phyloP scores from a whole-genome alignment of 306 rosid species.

The Sophora flavescens region DNA sequence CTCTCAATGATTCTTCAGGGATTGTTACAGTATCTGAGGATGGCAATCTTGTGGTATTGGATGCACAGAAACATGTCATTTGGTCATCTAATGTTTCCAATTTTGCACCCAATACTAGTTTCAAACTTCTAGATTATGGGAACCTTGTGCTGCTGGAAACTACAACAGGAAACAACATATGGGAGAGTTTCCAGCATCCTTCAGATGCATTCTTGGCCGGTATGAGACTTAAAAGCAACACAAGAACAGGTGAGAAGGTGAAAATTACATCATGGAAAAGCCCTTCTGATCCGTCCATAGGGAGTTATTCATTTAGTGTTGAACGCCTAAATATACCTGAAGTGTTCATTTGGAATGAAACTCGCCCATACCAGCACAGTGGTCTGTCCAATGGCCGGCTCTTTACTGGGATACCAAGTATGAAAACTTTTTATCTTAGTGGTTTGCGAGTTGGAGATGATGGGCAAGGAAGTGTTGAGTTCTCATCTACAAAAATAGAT shows the following conservation, averaged over 20 bases:
- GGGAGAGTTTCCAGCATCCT: conserved; percentile 59
- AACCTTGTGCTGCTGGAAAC: conserved; percentile 53
- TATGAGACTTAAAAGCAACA: conserved; percentile 31
- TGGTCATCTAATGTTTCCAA: conserved; percentile 60
- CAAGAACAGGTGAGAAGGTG: conserved; percentile 26
- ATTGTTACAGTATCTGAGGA: conserved; percentile 31
- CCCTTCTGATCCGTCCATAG: conserved; percentile 49
- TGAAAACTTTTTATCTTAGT: conserved; percentile 10
- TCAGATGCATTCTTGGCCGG: conserved; percentile 27
- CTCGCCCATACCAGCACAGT: conserved; percentile 37
- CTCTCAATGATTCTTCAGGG: conserved; percentile 45
- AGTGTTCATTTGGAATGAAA: conserved; percentile 40
- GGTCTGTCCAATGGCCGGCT: conserved; percentile 12
- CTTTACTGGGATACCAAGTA: neutral
- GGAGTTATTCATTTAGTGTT: conserved; percentile 35
- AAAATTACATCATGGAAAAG: conserved; percentile 45
- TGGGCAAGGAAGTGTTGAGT: neutral
- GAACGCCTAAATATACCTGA: neutral
- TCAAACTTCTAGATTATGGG: conserved; percentile 44
- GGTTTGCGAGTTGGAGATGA: neutral
- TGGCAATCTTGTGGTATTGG: conserved; percentile 48
- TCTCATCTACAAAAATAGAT: too few relatives aligned
- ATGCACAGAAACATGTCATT: conserved; percentile 10
- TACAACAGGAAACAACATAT: conserved; percentile 6
- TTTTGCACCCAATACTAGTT: conserved; percentile 9